Base-by-base conservation (phyloP, 306 rosid species). In the Psophocarpus tetragonolobus region DNA sequence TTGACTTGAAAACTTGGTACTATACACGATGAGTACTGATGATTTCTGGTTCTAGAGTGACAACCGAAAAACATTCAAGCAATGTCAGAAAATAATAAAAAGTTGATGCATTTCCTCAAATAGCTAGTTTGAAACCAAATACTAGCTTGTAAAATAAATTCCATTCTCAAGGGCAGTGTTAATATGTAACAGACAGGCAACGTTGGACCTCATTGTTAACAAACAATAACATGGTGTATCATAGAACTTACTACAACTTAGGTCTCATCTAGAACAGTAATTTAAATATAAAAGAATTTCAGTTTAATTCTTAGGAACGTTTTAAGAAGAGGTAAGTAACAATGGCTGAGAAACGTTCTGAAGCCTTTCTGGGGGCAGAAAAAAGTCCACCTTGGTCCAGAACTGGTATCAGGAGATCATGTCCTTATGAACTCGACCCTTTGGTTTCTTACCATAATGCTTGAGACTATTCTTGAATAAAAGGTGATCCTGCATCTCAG, bases 271-370 rank as follows among this genome's bases (percentile, higher is more conserved):
- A 75, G 71, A 24, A 74, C 61, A 63, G 58, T 17, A 70, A 73
- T 51, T 51, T 38, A 60, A 60, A 32, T 38, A 75, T 58, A n/a
- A 53, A 80, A 64, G 27, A 84, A 71, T 56, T 53, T 56, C 26
- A 73, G 35, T 82, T 74, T 80, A 51, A 79, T 81, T 72, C 72
- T 77, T 81, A 44, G 23, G 54, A 24, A 74, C 32, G 61, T 77
- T 53, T 82, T 42, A 57, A 67, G 63, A 78, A 80, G 84, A 82
- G 27, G 84, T 84, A 76, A 87, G 84, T 84, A 76, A 87, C 89
- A 84, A 68, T 44, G 72, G 74, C 85, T 61, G 53, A 69, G 78
- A 78, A 74, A 82, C 76, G 82, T 79, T 79, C 47, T 39, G 77
- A 50, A 39, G 80, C 68, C 78, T 36, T 68, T 57, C 44, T 14